Base-by-base conservation (phyloP, 768 basidiomycete genomes). In the Crucibulum laeve region DNA sequence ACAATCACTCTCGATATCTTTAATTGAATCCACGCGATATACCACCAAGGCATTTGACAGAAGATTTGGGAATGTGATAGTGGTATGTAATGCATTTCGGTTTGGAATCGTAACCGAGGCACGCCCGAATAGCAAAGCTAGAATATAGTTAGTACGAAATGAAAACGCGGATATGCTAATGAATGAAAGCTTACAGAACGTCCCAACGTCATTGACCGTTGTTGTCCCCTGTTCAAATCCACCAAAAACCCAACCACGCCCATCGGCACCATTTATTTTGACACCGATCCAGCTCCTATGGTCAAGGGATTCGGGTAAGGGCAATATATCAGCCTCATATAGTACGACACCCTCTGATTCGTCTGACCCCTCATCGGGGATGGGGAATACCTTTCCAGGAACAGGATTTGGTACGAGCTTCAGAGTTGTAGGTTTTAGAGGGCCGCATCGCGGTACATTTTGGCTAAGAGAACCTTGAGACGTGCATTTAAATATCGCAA, bases 341-440 rank as follows among this genome's bases (percentile, higher is more conserved):
- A 82, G 62, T 3, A 82, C 82, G 1, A 84, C 67, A 0, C 85
- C 87, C 44, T 88, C 87, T 6, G 82, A 84, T 57, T 91, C 86
- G 41, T 87, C 84, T 0, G 75, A 59, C 0, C 87, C 87, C 59
- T 84, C 80, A 13, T 76, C 60, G 11, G 86, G 83, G 0, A 76
- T 63, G 4, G 87, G 89, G 51, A 89, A 90, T 8, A 66, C 59
- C 32, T 60, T 62, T 2, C 71, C 77, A 8, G 70, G 65, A 7
- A 69, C 52, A 19, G 84, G 80, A 50, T 72, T 72, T 1, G 89
- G 89, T 5, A 91, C 64, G 5, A 87, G 72, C 55, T 73, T 80
- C 21, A 87, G 64, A 3, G 64, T 63, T 3, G 53, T 51, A 1
- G 87, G 82, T 25, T 48, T 53, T 17, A 78, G 55, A 14, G 64